A percentile compares a stretch with the other conserved stretches of the same genome.
Conservation (phyloP, 139 green algal genomes). For the Tetraselmis chui region DNA sequence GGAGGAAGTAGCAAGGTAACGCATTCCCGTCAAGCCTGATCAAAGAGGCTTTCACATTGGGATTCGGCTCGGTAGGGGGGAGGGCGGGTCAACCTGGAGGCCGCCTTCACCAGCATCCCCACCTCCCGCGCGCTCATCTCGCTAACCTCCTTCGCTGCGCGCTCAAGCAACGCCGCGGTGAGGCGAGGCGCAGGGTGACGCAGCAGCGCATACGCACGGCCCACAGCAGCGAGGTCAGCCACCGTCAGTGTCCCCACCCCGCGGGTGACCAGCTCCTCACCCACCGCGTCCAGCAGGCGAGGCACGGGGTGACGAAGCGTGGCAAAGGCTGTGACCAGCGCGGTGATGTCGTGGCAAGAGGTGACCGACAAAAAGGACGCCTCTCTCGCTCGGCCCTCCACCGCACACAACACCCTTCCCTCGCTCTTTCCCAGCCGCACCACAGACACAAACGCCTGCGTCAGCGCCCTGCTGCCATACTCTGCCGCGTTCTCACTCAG, state of each 20-base stretch:
- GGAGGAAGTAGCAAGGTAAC: background rate
- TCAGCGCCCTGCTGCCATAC: background rate
- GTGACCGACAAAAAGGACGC: background rate
- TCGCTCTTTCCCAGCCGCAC: background rate
- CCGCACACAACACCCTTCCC: background rate
- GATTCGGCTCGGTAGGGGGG: too few relatives aligned
- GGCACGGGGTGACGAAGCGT: background rate
- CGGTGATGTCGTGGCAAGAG: background rate
- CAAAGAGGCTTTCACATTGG: background rate
- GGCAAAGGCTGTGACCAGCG: background rate
- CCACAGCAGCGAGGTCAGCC: background rate
- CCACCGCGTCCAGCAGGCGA: background rate
- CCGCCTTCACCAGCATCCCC: background rate
- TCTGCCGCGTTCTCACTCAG: background rate
- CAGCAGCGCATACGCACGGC: background rate
- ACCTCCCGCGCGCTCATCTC: background rate
- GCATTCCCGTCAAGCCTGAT: background rate
- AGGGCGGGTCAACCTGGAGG: background rate
- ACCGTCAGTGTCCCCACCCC: background rate
- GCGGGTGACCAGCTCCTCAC: background rate
- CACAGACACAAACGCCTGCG: background rate
- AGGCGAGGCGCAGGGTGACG: background rate
- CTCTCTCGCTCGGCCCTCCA: background rate
- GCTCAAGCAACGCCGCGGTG: background rate
- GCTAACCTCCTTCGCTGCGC: background rate